A percentile compares a stretch with the other conserved stretches of the same genome.
Conservation (phyloP, 1,284 basidiomycete genomes). For the Leccinum griseonigrum region DNA sequence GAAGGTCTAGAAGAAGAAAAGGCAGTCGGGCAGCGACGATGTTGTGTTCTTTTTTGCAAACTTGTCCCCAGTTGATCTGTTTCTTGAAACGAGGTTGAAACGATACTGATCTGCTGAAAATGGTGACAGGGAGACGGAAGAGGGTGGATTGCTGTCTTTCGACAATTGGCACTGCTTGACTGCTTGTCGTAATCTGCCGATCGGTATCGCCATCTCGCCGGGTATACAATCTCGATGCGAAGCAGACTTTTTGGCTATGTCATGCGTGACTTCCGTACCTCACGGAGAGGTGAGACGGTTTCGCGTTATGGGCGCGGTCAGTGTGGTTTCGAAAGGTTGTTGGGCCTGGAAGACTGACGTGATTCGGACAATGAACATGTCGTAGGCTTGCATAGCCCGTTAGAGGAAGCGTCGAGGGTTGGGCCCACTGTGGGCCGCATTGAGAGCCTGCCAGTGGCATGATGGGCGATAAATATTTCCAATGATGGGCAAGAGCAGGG, state of each 20-base stretch:
- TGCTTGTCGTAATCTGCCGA: constrained; percentile 6
- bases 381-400: background rate
- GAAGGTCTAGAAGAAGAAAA: background rate
- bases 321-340: background rate
- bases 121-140: background rate
- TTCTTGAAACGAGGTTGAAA: background rate
- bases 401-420: background rate
- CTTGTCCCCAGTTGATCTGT: background rate
- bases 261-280: background rate
- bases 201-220: background rate
- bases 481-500: constrained; percentile 1
- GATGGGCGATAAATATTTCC: background rate
- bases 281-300: constrained; percentile 1
- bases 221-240: background rate
- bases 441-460: background rate
- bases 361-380: constrained; percentile 7
- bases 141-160: background rate
- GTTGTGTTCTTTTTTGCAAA: background rate
- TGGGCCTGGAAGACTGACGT: background rate
- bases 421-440: background rate
- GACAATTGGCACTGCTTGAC: background rate
- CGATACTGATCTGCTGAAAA: background rate
- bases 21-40: background rate
- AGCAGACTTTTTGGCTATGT: constrained; percentile 12
- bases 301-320: constrained; percentile 6